Base-by-base conservation (phyloP, 495 filamentous ascomycete genomes). In the Chlorociboria aeruginascens region DNA sequence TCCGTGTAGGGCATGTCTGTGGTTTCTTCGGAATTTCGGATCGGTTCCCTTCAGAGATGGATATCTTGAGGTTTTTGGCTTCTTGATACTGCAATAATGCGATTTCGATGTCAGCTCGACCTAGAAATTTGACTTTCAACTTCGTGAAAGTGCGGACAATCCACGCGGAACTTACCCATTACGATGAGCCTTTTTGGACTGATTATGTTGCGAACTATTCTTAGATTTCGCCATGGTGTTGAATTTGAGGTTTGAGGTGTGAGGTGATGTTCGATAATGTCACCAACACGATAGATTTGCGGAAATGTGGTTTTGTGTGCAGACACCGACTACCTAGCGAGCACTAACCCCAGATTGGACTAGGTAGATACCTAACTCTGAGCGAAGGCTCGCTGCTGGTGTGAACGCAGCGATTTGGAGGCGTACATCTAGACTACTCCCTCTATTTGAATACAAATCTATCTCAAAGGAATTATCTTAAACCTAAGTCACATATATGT, bases 21-120 rank as follows among this genome's bases (percentile, higher is more conserved):
- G 93, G 77, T 98, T 98, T 72, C 92, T 80, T 69, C 92, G 83
- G 80, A 97, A 98, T 81, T 98, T 98, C 66, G 92, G 87, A 76
- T 98, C 92, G 64, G 90, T 95, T 66, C 92, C 92, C 62, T 95
- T 95, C 59, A 97, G 81, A 63, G 90, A 96, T 55, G 93, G 92
- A 75, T 98, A 98, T 77, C 92, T 78, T 72, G 89, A 78, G 67
- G 92, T 97, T 79, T 94, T 97, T 40, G 93, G 93, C 82, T 95
- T 96, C 85, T 97, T 97, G 82, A 98, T 97, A 75, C 92, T 95
- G 68, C 3, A 36, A 25, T 25, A 25, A 25, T 31, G 14, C 13
- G 9, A 16, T 17, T 13, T 28, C 30, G 10, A 39, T 13, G 32
- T 56, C 33, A 33, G 56, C 41, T 40, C 31, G 50, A 8, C 43